Evolutionary conservation across 1,284 basidiomycete species (phyloP).

Genomic region (Fomitopsis betulina): DNA sequence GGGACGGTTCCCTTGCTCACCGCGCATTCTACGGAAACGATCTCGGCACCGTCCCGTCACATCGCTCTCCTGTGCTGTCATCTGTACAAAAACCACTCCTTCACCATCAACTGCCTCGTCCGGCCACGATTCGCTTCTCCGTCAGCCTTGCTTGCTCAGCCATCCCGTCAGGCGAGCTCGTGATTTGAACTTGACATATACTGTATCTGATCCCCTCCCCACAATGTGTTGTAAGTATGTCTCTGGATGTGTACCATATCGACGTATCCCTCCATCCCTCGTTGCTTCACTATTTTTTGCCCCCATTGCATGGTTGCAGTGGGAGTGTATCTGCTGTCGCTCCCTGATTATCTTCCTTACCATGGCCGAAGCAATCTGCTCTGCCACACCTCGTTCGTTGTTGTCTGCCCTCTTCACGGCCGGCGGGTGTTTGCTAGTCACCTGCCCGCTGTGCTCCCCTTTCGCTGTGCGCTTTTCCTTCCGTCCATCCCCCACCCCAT

Average conservation of each 20-base stretch:
- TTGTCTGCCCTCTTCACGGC: background rate
- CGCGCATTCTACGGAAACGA: background rate
- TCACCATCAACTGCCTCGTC: background rate
- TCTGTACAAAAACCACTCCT: conserved; percentile 1
- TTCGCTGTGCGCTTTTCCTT: background rate
- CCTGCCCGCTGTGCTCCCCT: background rate
- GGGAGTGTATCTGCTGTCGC: background rate
- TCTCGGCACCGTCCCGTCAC: background rate
- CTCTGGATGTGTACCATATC: conserved; percentile 5
- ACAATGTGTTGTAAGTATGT: background rate
- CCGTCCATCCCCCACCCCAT: background rate
- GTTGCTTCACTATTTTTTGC: background rate
- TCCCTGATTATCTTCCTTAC: background rate
- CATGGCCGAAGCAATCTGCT: background rate
- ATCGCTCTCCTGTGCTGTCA: background rate
- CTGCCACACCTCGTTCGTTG: background rate
- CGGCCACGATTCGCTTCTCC: background rate
- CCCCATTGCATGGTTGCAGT: background rate
- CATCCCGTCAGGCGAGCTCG: background rate
- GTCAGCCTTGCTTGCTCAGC: background rate
- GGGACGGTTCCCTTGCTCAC: background rate
- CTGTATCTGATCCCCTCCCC: conserved; percentile 3
- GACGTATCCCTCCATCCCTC: conserved; percentile 1
- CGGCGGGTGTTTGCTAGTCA: background rate
- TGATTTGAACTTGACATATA: background rate